phyloP scores from a whole-genome alignment of 768 basidiomycete genomes.

The Pleurotus ostreatus region DNA sequence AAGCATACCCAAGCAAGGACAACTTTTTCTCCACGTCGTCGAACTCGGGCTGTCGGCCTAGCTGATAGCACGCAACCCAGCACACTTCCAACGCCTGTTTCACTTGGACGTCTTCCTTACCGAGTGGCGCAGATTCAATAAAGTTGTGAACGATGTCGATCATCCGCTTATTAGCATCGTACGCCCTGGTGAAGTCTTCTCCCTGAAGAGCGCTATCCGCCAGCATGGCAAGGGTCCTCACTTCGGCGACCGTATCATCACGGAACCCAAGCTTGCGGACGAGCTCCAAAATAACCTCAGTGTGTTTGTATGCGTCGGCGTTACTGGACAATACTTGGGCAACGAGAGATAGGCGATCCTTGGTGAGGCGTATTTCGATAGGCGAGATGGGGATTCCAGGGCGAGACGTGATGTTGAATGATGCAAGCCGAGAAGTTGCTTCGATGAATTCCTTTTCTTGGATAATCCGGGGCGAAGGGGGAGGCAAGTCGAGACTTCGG shows the following conservation, averaged over 20 bases:
- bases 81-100: conserved; percentile 74
- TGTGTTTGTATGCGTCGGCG: conserved; percentile 85
- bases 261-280: conserved; percentile 83
- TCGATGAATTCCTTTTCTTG: conserved; percentile 92
- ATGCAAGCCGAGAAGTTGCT: conserved; percentile 92
- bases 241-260: conserved; percentile 68
- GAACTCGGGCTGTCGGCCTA: conserved; percentile 81
- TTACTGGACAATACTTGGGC: conserved; percentile 83
- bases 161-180: conserved; percentile 70
- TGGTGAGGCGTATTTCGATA: conserved; percentile 89
- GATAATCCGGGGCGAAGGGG: conserved; percentile 52
- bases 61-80: conserved; percentile 87
- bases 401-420: conserved; percentile 79
- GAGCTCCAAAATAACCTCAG: conserved; percentile 88
- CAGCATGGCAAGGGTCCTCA: conserved; percentile 86
- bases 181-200: conserved; percentile 75
- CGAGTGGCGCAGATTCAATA: conserved; percentile 25
- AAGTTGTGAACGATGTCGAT: conserved; percentile 56
- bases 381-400: conserved; percentile 80
- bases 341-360: conserved; percentile 84
- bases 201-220: conserved; percentile 80
- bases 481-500: conserved; percentile 71
- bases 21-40: conserved; percentile 64
- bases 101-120: conserved; percentile 34
- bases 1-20: conserved; percentile 69